A percentile compares a stretch with the other conserved stretches of the same genome.
Conservation (phyloP, 257 asterid genomes). For the Solanum piurae region DNA sequence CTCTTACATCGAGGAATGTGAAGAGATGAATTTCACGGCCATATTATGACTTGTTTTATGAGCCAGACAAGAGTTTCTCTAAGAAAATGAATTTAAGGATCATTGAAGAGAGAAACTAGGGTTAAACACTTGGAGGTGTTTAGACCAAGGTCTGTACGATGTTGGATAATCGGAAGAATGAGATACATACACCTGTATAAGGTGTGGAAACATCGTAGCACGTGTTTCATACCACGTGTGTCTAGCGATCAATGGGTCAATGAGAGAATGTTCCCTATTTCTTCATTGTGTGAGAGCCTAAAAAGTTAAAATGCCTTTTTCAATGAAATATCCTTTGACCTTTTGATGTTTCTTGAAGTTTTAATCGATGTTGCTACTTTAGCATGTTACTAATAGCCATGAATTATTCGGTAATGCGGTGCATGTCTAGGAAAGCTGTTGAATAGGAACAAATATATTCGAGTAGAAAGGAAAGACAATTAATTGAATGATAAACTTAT, state of each 20-base stretch:
- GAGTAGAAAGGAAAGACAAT: background rate
- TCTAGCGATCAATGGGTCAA: background rate
- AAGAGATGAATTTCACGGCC: background rate
- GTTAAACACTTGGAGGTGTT: background rate
- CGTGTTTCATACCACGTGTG: background rate
- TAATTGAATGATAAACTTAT: too few relatives aligned
- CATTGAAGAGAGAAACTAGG: background rate
- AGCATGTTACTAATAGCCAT: background rate
- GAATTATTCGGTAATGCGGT: too few relatives aligned
- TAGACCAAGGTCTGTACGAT: background rate
- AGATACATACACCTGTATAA: background rate
- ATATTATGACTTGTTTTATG: background rate
- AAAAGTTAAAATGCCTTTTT: background rate
- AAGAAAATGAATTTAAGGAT: too few relatives aligned
- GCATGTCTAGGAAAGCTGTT: background rate
- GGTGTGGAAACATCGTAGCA: background rate
- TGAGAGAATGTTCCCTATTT: background rate
- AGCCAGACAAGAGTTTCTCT: background rate
- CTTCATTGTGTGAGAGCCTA: background rate
- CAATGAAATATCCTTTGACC: background rate
- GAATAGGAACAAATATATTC: background rate
- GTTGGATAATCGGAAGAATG: background rate
- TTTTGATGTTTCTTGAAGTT: background rate
- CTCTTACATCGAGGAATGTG: background rate
- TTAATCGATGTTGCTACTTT: background rate